Evolutionary conservation across 176 grass and related monocot genomes (phyloP).

Genomic region (Lolium multiflorum): DNA sequence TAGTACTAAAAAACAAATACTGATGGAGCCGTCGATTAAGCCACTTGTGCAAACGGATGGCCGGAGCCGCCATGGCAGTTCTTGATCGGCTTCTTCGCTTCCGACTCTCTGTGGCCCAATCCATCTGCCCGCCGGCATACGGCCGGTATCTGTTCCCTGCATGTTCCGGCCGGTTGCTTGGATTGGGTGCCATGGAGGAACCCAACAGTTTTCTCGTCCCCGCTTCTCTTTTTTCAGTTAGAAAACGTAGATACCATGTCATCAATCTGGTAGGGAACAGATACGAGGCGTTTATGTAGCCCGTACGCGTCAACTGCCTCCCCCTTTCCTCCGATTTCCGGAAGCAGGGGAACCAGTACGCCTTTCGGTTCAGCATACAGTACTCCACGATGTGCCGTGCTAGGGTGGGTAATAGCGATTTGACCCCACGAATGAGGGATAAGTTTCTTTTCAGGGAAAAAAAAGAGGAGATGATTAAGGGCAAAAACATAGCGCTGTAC

Average conservation of each 20-base stretch:
- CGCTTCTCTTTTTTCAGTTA: constrained; percentile 1
- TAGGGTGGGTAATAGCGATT: constrained; percentile 22
- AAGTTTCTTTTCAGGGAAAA: neutral
- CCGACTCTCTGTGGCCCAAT: neutral
- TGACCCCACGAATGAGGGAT: constrained; percentile 20
- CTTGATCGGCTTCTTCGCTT: neutral
- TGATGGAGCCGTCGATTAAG: neutral
- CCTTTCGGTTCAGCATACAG: constrained; percentile 48
- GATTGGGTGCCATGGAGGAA: neutral
- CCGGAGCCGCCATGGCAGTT: neutral
- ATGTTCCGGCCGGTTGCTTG: constrained; percentile 34
- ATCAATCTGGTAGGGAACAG: neutral
- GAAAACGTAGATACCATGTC: constrained; percentile 16
- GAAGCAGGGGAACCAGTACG: constrained; percentile 34
- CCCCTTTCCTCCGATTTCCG: neutral
- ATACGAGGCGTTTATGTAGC: neutral
- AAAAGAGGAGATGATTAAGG: neutral
- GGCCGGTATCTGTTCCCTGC: neutral
- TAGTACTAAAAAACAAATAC: neutral
- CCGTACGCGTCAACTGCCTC: constrained; percentile 46
- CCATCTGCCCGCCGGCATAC: neutral
- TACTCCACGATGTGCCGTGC: constrained; percentile 27
- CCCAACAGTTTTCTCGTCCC: neutral
- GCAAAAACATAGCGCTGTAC: neutral
- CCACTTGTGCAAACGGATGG: neutral